A percentile compares a stretch with the other conserved stretches of the same genome.
Conservation (phyloP, 306 rosid species). For the Macrotyloma uniflorum region DNA sequence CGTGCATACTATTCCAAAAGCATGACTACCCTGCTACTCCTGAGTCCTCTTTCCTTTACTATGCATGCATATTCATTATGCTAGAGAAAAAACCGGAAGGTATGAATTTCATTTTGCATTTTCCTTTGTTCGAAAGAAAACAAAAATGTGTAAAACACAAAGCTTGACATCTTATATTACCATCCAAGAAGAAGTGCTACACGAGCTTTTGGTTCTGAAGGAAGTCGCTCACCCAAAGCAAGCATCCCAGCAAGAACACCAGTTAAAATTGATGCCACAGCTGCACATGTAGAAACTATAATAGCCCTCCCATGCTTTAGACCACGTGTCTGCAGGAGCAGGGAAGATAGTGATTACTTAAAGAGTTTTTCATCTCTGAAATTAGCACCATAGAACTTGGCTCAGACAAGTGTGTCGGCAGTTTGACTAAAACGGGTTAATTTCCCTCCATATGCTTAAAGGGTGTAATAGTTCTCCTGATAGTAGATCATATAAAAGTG, state of each 20-base stretch:
- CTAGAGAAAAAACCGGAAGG: neutral
- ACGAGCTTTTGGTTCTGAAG: slow-evolving; percentile 81
- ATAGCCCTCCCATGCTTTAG: slow-evolving; percentile 91
- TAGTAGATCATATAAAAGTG: neutral
- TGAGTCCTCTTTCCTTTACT: neutral
- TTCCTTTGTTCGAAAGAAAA: neutral
- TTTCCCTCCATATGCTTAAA: neutral
- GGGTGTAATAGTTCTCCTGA: neutral
- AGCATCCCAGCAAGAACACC: slow-evolving; percentile 94
- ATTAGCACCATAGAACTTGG: slow-evolving; percentile 9
- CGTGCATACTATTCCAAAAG: neutral
- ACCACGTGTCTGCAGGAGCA: slow-evolving; percentile 72
- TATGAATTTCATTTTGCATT: neutral
- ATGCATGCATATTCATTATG: neutral
- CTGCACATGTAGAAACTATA: slow-evolving; percentile 84
- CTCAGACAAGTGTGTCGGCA: neutral
- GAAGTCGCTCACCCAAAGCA: slow-evolving; percentile 88
- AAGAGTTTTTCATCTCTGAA: neutral
- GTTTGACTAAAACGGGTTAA: neutral
- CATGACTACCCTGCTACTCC: neutral
- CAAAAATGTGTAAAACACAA: neutral
- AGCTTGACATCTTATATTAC: slow-evolving; percentile 47
- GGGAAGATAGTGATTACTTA: slow-evolving; percentile 13
- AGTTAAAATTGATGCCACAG: slow-evolving; percentile 88
- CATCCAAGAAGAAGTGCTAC: slow-evolving; percentile 81